phyloP scores from a whole-genome alignment of 768 basidiomycete genomes.

The Boletus speciosus region DNA sequence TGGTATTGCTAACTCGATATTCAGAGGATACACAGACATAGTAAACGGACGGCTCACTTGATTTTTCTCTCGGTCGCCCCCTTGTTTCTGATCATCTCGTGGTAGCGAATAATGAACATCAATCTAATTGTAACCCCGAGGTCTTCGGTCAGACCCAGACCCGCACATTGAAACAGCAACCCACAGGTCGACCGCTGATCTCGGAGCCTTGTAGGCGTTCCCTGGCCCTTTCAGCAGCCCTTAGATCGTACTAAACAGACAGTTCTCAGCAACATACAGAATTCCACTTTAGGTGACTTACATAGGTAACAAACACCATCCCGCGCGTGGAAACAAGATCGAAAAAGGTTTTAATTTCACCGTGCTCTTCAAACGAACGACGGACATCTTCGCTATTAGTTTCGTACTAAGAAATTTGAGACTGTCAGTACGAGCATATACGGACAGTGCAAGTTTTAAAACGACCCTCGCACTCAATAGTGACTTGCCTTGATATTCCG shows the following conservation, averaged over 20 bases:
- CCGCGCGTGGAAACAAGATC: constrained; percentile 92
- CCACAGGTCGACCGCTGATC: constrained; percentile 84
- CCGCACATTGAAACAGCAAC: constrained; percentile 31
- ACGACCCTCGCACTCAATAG: constrained; percentile 11
- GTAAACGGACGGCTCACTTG: constrained; percentile 50
- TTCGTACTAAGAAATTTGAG: constrained; percentile 62
- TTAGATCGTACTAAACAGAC: constrained; percentile 74
- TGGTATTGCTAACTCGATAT: constrained; percentile 56
- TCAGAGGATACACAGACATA: constrained; percentile 5
- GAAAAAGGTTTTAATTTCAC: constrained; percentile 96
- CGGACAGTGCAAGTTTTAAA: constrained; percentile 5
- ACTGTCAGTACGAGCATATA: constrained; percentile 12
- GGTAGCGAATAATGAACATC: constrained; percentile 98
- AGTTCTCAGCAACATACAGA: constrained; percentile 10
- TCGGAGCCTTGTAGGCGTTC: constrained; percentile 87
- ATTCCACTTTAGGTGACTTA: constrained; percentile 46
- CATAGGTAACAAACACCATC: constrained; percentile 99
- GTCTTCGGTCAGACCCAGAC: constrained; percentile 5
- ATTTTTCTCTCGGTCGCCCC: constrained; percentile 65
- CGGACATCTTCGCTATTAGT: constrained; percentile 84
- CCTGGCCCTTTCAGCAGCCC: constrained; percentile 89
- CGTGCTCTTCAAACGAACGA: constrained; percentile 84
- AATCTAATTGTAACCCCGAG: constrained; percentile 53
- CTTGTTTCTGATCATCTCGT: constrained; percentile 73
- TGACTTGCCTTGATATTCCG: constrained; percentile 94